These are phyloP conservation scores for Gracilaria gracilis DNA, from an alignment of 23 red algal species.

Conservation along the genomic window DNA sequence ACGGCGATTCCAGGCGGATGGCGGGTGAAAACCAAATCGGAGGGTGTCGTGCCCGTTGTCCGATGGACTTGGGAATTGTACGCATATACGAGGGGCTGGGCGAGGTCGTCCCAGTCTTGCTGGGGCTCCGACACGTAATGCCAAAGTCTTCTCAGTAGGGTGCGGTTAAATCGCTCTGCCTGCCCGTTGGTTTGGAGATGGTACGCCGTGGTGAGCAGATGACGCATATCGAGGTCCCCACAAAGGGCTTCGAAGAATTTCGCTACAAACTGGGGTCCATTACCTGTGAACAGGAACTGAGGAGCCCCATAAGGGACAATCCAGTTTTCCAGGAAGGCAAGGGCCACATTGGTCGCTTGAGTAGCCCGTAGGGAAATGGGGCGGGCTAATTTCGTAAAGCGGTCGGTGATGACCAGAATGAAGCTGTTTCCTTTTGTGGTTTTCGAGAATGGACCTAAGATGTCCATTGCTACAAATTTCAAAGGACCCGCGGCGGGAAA, in stretches of 20 bases:
- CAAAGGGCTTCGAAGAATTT: constrained; percentile 35
- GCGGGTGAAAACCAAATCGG: constrained; percentile 23
- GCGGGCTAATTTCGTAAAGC: too few species aligned
- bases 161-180: constrained; percentile 12
- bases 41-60: constrained; percentile 30
- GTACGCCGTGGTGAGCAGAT: constrained; percentile 11
- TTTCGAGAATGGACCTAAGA: too few species aligned
- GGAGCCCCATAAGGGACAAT: background rate
- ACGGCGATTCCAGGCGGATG: constrained; percentile 12
- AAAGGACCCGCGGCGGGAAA: too few species aligned
- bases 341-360: too few species aligned
- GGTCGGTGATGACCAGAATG: too few species aligned
- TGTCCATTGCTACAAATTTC: too few species aligned
- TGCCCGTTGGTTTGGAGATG: constrained; percentile 26
- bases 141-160: background rate
- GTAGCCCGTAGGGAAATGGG: too few species aligned
- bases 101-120: constrained; percentile 31
- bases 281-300: background rate
- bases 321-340: too few species aligned
- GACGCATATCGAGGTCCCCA: constrained; percentile 6
- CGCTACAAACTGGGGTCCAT: constrained; percentile 17
- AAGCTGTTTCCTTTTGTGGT: too few species aligned
- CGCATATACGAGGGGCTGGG: background rate
- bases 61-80: constrained; percentile 34
- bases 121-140: constrained; percentile 18